These are phyloP conservation scores for Trichomonas vaginalis DNA, from an alignment of 208 protist species.

Conservation along the genomic window DNA sequence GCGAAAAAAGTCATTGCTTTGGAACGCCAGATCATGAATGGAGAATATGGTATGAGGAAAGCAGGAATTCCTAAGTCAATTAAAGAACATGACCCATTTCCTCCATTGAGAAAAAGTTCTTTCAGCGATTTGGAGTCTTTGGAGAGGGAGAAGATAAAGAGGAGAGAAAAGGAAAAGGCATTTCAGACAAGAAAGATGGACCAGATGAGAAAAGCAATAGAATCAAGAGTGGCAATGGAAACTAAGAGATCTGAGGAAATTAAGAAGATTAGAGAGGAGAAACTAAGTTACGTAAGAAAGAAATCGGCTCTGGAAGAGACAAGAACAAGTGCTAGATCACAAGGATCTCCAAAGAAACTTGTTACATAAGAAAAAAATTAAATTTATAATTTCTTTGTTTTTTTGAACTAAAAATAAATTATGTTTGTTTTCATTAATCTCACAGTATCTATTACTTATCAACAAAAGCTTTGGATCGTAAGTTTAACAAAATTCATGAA, in stretches of 20 bases:
- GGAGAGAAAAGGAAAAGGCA: background rate
- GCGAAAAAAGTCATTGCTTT: background rate
- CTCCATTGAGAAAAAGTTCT: background rate
- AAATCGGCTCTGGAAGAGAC: background rate
- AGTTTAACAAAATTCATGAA: too few species aligned
- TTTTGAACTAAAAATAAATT: too few species aligned
- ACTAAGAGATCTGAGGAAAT: background rate
- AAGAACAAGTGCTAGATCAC: too few species aligned
- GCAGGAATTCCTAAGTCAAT: background rate
- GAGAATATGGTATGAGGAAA: background rate
- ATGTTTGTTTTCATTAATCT: too few species aligned
- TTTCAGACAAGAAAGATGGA: background rate
- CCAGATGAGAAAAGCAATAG: background rate
- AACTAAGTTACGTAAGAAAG: background rate
- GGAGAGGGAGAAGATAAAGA: background rate
- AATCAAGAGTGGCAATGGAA: background rate
- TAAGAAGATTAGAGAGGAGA: background rate
- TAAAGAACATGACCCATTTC: background rate
- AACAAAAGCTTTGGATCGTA: too few species aligned
- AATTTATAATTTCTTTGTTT: too few species aligned
- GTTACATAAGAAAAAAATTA: too few species aligned
- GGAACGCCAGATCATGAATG: background rate
- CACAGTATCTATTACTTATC: too few species aligned
- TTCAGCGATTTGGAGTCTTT: background rate
- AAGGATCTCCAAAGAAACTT: too few species aligned